Evolutionary conservation across 495 filamentous ascomycete species (phyloP).

Genomic region (Podospora fimiseda): DNA sequence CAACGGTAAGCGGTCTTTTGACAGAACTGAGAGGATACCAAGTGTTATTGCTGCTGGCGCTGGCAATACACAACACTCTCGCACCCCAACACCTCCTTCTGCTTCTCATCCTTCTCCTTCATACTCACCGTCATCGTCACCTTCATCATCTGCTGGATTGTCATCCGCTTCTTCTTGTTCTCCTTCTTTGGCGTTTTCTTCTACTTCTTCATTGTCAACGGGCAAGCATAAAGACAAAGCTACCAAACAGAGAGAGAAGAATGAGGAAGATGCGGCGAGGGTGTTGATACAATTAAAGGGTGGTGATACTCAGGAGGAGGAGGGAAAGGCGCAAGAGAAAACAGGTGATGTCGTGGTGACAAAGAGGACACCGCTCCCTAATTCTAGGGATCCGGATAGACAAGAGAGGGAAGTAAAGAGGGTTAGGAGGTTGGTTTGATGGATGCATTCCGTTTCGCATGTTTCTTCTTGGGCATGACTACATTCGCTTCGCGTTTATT

Average conservation of each 20-base stretch:
- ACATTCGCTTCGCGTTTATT: too few relatives aligned
- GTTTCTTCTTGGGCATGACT: too few relatives aligned
- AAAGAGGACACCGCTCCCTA: too few relatives aligned
- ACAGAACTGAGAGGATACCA: not conserved
- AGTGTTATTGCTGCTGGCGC: not conserved
- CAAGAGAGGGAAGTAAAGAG: too few relatives aligned
- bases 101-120: not conserved
- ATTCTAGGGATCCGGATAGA: too few relatives aligned
- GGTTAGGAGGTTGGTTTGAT: too few relatives aligned
- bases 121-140: not conserved
- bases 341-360: not conserved
- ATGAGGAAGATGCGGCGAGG: constrained; percentile 6
- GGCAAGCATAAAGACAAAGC: not conserved
- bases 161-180: too few relatives aligned
- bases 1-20: not conserved
- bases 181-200: not conserved
- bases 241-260: too few relatives aligned
- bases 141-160: not conserved
- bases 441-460: too few relatives aligned
- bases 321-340: not conserved
- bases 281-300: constrained; percentile 6
- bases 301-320: not conserved
- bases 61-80: not conserved
- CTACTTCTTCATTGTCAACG: not conserved
- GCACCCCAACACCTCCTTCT: not conserved